Conservation (phyloP, 768 basidiomycete species). For the Hericium alpestre region DNA sequence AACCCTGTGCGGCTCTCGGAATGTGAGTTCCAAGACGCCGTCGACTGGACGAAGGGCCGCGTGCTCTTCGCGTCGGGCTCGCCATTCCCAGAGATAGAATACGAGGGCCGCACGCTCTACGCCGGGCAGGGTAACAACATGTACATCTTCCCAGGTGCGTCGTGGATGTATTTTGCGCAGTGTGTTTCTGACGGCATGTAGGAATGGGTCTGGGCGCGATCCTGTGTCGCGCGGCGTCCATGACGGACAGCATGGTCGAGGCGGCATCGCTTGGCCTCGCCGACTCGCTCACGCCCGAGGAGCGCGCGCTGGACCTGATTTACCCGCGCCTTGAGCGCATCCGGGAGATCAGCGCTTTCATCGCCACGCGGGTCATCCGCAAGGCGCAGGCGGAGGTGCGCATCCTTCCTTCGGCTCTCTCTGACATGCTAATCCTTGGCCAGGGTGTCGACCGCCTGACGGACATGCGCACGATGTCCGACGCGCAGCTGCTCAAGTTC, state of each 20-base stretch:
- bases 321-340: constrained; percentile 82
- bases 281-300: constrained; percentile 59
- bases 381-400: constrained; percentile 67
- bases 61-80: constrained; percentile 85
- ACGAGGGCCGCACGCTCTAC: constrained; percentile 44
- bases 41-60: constrained; percentile 57
- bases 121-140: constrained; percentile 95
- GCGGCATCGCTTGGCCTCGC: constrained; percentile 76
- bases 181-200: constrained; percentile 3
- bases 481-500: constrained; percentile 42
- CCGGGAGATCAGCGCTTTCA: constrained; percentile 70
- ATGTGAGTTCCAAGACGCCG: constrained; percentile 69
- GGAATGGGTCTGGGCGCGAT: constrained; percentile 77
- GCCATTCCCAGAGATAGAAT: constrained; percentile 63
- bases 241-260: constrained; percentile 86
- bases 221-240: constrained; percentile 50
- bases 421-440: constrained; percentile 1
- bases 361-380: constrained; percentile 68
- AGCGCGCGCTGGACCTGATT: constrained; percentile 53
- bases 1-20: constrained; percentile 81
- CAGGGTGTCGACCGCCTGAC: constrained; percentile 17
- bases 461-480: constrained; percentile 45
- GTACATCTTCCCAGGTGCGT: constrained; percentile 66
- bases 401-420: constrained; percentile 6
- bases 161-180: background rate